Evolutionary conservation across 2,329 filamentous ascomycete species (phyloP).

Genomic region (Myriosclerotinia scirpicola): DNA sequence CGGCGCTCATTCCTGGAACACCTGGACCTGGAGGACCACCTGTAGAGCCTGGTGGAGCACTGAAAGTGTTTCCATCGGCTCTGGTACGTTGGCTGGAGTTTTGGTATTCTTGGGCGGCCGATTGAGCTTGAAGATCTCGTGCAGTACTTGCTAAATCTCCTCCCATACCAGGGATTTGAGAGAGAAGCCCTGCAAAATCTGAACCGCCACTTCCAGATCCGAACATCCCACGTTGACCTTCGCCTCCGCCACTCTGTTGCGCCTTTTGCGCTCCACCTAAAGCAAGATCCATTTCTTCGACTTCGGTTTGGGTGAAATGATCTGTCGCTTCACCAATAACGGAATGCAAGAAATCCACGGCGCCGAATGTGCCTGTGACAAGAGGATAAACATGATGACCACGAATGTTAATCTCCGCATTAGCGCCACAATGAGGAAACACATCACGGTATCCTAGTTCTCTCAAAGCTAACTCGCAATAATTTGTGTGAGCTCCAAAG

Average conservation of each 20-base stretch:
- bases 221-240: constrained; percentile 42
- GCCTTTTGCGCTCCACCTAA: constrained; percentile 60
- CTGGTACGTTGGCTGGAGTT: constrained; percentile 46
- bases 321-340: constrained; percentile 73
- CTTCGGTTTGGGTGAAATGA: constrained; percentile 81
- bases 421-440: constrained; percentile 71
- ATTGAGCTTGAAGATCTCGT: constrained; percentile 57
- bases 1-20: constrained; percentile 71
- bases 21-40: constrained; percentile 49
- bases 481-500: constrained; percentile 80
- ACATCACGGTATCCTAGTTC: constrained; percentile 69
- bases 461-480: constrained; percentile 73
- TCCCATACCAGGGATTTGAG: constrained; percentile 71
- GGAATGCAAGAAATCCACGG: constrained; percentile 81
- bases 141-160: constrained; percentile 67
- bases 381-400: constrained; percentile 71
- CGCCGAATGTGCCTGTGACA: constrained; percentile 75
- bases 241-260: constrained; percentile 37
- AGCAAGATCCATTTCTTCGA: constrained; percentile 76
- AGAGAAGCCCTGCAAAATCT: constrained; percentile 71
- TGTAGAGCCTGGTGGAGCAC: constrained; percentile 39
- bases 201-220: constrained; percentile 43
- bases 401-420: constrained; percentile 63
- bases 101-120: constrained; percentile 62
- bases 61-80: constrained; percentile 38